Evolutionary conservation across 345 rosid species (phyloP), one percentile per base, ranked within the genome.

Genomic region (Hirschfeldia incana): DNA sequence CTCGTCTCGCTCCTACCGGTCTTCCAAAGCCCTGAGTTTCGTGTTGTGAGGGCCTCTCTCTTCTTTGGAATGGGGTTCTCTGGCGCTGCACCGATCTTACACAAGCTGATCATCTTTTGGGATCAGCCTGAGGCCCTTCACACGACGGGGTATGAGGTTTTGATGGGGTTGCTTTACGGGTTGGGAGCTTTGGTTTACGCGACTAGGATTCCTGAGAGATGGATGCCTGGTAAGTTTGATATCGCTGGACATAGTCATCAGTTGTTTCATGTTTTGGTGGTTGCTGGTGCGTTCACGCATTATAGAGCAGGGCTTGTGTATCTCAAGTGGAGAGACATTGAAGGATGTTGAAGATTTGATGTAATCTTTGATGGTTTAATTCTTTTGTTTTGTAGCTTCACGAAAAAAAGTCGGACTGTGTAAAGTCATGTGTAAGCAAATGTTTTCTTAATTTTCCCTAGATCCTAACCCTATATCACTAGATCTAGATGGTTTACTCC

Each of bases 211-310:
- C 98, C 97, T 0, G 93, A 94, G 81, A 78, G 98, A 57, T 94
- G 98, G 98, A 91, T 82, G 95, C 98, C 98, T 0, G 98, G 98
- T 6, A 92, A 89, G 70, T 92, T 92, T 13, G 98, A 94, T 86
- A 89, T 94, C 73, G 97, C 97, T 6, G 97, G 98, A 66, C 97
- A 94, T 55, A 94, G 98, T 68, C 98, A 94, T 75, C 98, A 94
- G 62, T 88, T 92, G 63, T 94, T 94, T 80, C 98, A 92, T 78
- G 29, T 94, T 59, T 58, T 92, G 65, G 96, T 94, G 1, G 89
- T 92, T 59, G 97, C 98, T 9, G 97, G 97, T 58, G 98, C 97
- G 0, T 92, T 87, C 44, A 86, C 95, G 5, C 98, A 94, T 44
- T 94, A 92, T 70, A 90, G 79, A 21, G 97, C 98, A 2, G 97